These are phyloP conservation scores for Eucommia ulmoides DNA, from an alignment of 257 asterid genomes.

Conservation along the genomic window DNA sequence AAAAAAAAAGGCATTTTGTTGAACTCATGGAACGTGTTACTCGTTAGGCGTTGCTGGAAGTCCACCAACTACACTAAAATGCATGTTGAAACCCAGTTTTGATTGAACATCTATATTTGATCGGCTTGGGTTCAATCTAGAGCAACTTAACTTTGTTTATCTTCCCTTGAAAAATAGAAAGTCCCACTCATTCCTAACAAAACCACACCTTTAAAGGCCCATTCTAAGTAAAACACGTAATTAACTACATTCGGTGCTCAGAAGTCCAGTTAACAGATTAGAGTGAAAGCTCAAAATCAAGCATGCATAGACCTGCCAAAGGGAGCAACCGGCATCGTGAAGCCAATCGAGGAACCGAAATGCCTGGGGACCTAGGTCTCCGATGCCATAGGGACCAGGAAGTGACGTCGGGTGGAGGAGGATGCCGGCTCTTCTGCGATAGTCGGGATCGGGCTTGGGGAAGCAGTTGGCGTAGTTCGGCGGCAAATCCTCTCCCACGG, in stretches of 20 bases:
- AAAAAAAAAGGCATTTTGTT: too few relatives aligned
- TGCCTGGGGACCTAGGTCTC: conserved; percentile 84
- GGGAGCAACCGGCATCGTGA: conserved; percentile 77
- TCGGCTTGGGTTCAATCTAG: too few relatives aligned
- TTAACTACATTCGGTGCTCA: neutral
- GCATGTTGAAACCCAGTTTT: too few relatives aligned
- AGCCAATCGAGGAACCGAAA: conserved; percentile 88
- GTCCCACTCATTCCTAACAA: neutral
- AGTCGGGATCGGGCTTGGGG: conserved; percentile 31
- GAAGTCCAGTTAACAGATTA: neutral
- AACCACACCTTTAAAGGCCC: neutral
- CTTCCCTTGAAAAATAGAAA: neutral
- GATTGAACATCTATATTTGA: too few relatives aligned
- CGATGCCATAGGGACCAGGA: conserved; percentile 87
- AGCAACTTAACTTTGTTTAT: too few relatives aligned
- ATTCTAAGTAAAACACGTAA: neutral
- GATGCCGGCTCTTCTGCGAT: conserved; percentile 81
- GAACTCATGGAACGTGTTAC: too few relatives aligned
- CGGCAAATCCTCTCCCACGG: conserved; percentile 72
- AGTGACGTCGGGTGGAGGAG: conserved; percentile 94
- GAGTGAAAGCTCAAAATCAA: neutral
- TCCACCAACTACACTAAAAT: too few relatives aligned
- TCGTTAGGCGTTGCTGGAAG: too few relatives aligned
- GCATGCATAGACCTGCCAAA: conserved; percentile 73
- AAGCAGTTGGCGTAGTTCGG: conserved; percentile 54